Conservation (phyloP, 352 stramenopile species). For the Phytophthora vignae region DNA sequence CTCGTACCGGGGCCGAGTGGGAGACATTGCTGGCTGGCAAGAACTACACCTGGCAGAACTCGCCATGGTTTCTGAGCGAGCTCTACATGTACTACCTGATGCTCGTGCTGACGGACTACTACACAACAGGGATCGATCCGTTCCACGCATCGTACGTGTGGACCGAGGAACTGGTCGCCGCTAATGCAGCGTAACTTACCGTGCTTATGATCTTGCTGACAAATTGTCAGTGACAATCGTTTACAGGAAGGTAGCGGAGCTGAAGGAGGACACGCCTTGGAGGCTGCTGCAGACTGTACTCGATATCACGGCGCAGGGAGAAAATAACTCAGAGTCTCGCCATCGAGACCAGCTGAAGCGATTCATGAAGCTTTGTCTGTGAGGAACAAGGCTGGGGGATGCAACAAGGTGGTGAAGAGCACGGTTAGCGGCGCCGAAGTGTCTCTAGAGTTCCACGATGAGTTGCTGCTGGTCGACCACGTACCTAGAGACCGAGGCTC, state of each 20-base stretch:
- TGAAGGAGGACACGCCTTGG: constrained; percentile 56
- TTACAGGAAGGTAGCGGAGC: constrained; percentile 32
- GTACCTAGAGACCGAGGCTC: constrained; percentile 45
- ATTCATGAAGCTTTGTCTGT: constrained; percentile 78
- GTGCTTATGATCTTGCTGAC: no score
- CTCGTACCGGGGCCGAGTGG: not conserved
- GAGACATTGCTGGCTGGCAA: constrained; percentile 39
- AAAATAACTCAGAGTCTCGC: not conserved
- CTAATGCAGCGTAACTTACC: no score
- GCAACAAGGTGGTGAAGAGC: constrained; percentile 80
- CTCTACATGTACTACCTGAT: constrained; percentile 76
- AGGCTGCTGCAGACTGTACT: constrained; percentile 55
- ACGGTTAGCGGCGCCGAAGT: constrained; percentile 63
- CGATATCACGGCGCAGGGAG: constrained; percentile 21
- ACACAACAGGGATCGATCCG: constrained; percentile 56
- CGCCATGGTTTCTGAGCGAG: constrained; percentile 71
- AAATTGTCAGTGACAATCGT: no score
- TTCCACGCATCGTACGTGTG: constrained; percentile 43
- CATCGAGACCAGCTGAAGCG: constrained; percentile 43
- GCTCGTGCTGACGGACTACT: constrained; percentile 61
- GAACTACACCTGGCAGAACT: constrained; percentile 61
- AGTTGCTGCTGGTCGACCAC: constrained; percentile 69
- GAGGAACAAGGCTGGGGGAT: constrained; percentile 84
- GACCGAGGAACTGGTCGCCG: no score
- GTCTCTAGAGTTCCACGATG: constrained; percentile 65